Percentiles rank a stretch among this genome's conserved stretches.
Evolutionary conservation across 768 basidiomycete genomes (phyloP).

Genomic region (Austroboletus eburneus): DNA sequence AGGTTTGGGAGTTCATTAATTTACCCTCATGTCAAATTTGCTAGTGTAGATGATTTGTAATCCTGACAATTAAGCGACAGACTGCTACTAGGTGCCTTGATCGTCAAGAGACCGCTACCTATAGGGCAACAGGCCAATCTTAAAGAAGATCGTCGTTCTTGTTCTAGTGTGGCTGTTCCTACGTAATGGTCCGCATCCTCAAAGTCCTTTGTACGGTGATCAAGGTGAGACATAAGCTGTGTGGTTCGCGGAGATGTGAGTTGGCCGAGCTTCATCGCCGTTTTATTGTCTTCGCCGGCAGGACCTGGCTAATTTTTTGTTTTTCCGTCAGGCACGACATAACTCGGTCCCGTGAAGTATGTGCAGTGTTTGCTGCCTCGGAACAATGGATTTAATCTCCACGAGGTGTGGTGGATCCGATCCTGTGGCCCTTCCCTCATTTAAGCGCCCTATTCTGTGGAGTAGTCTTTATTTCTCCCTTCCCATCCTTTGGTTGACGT

Average conservation of each 20-base stretch:
- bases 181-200: slow-evolving; percentile 1
- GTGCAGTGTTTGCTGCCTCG: slow-evolving; percentile 1
- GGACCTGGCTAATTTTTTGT: slow-evolving; percentile 21
- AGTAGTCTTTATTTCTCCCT: slow-evolving; percentile 6
- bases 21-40: not conserved
- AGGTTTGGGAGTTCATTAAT: slow-evolving; percentile 55
- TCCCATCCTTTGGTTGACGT: slow-evolving; percentile 30
- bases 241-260: slow-evolving; percentile 14
- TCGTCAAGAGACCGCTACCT: slow-evolving; percentile 1
- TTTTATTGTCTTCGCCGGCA: slow-evolving; percentile 24
- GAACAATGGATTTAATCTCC: slow-evolving; percentile 22
- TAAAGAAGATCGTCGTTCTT: slow-evolving; percentile 2
- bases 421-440: slow-evolving; percentile 7
- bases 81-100: slow-evolving; percentile 1
- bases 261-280: slow-evolving; percentile 2
- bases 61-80: not conserved
- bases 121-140: not conserved
- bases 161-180: slow-evolving; percentile 16
- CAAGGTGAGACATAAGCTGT: slow-evolving; percentile 31
- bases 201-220: slow-evolving; percentile 20
- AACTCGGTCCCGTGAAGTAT: slow-evolving; percentile 9
- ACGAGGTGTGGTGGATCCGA: slow-evolving; percentile 8
- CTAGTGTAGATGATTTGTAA: not conserved
- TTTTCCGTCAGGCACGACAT: slow-evolving; percentile 6
- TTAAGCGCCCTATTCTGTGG: slow-evolving; percentile 14